Percentiles rank a stretch among this genome's conserved stretches.
Evolutionary conservation across 2,329 filamentous ascomycete species (phyloP).

Genomic region (Fusarium sp.): DNA sequence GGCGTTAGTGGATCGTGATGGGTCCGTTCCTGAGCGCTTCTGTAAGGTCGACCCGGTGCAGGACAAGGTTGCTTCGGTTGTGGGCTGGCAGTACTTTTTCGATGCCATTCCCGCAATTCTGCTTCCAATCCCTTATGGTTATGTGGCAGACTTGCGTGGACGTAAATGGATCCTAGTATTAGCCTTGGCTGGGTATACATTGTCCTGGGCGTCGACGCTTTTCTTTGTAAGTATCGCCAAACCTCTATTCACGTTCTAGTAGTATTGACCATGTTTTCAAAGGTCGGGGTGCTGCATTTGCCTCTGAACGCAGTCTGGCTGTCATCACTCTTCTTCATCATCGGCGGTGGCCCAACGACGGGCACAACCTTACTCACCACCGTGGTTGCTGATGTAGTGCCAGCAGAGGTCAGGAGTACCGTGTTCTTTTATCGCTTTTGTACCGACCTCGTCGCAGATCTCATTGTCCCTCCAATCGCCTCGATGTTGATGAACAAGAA

Average conservation of each 20-base stretch:
- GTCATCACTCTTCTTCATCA: neutral
- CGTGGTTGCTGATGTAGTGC: constrained; percentile 1
- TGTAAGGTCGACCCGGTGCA: neutral
- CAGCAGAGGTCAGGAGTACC: neutral
- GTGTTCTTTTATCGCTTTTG: constrained; percentile 5
- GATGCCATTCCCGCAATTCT: neutral
- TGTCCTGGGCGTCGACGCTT: neutral
- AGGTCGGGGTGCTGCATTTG: neutral
- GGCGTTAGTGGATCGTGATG: neutral
- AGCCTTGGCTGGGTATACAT: neutral
- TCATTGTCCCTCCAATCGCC: neutral
- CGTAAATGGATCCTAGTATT: constrained; percentile 2
- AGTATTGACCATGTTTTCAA: neutral
- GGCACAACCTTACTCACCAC: constrained; percentile 5
- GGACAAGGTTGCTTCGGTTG: constrained; percentile 1
- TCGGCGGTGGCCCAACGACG: neutral
- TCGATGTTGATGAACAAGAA: constrained; percentile 2
- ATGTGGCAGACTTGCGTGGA: neutral
- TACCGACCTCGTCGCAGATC: neutral
- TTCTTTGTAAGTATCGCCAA: neutral
- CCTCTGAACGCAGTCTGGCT: neutral
- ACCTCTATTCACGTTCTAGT: neutral
- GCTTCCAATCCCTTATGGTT: neutral
- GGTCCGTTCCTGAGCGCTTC: neutral
- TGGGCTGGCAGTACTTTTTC: constrained; percentile 9